These are phyloP conservation scores for Fusarium pseudograminearum DNA, from an alignment of 2,329 filamentous ascomycete species.

Conservation along the genomic window DNA sequence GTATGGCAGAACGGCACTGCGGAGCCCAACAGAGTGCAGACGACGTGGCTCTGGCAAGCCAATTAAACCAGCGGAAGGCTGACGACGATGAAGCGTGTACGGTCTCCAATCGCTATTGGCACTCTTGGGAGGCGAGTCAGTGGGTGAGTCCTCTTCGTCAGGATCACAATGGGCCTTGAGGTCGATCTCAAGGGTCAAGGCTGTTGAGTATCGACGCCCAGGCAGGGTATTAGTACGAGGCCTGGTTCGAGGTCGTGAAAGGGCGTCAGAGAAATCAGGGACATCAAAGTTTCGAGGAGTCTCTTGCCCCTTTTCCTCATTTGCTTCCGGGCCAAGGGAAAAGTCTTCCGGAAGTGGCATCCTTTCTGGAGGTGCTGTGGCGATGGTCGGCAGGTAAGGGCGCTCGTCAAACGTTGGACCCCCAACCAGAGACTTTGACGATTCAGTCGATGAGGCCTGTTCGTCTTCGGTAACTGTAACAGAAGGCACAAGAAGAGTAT, in stretches of 20 bases:
- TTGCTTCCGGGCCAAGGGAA: constrained; percentile 9
- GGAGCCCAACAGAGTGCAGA: constrained; percentile 45
- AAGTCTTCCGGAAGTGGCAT: constrained; percentile 31
- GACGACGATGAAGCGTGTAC: constrained; percentile 38
- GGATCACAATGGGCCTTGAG: constrained; percentile 29
- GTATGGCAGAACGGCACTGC: constrained; percentile 46
- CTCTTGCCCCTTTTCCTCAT: constrained; percentile 33
- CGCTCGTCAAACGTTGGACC: constrained; percentile 11
- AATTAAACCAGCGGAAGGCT: constrained; percentile 45
- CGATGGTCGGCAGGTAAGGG: constrained; percentile 23
- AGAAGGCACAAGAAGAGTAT: constrained; percentile 30
- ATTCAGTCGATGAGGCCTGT: constrained; percentile 13
- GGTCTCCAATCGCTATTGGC: constrained; percentile 28
- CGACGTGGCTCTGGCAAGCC: constrained; percentile 44
- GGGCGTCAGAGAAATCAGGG: constrained; percentile 26
- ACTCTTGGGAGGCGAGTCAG: constrained; percentile 40
- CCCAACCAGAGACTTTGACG: neutral
- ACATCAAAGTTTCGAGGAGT: constrained; percentile 28
- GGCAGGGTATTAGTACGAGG: constrained; percentile 41
- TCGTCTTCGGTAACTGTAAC: constrained; percentile 12
- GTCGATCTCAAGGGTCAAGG: constrained; percentile 44
- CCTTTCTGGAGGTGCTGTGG: constrained; percentile 37
- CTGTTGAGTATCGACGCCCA: constrained; percentile 45
- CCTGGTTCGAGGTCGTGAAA: constrained; percentile 28
- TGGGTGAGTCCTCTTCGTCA: constrained; percentile 39